These are phyloP conservation scores for Penicillium macrosclerotiorum DNA, from an alignment of 495 filamentous ascomycete genomes.

Conservation along the genomic window DNA sequence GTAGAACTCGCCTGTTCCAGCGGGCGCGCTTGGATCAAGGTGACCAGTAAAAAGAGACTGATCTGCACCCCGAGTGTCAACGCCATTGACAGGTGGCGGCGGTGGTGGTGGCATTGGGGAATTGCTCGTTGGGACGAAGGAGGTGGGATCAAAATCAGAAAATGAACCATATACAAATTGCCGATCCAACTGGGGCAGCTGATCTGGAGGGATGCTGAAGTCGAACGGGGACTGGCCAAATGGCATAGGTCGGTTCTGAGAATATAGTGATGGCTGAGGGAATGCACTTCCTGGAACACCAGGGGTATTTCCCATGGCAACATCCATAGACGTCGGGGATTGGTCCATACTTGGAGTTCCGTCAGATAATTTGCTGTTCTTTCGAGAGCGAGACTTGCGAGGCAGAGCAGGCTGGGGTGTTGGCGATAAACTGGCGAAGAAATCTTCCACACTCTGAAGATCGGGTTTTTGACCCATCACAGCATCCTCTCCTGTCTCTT, in stretches of 20 bases:
- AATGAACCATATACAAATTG: conserved; percentile 80
- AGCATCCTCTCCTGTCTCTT: conserved; percentile 74
- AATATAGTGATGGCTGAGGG: conserved; percentile 38
- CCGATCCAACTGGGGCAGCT: conserved; percentile 64
- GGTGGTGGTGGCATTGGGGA: conserved; percentile 21
- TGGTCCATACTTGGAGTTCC: conserved; percentile 25
- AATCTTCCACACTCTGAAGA: conserved; percentile 91
- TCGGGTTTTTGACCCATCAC: conserved; percentile 83
- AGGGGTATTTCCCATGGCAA: conserved; percentile 36
- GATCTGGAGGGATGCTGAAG: conserved; percentile 41
- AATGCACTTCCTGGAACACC: conserved; percentile 43
- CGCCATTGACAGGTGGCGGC: conserved; percentile 25
- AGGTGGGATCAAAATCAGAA: conserved; percentile 55
- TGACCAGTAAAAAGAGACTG: conserved; percentile 36
- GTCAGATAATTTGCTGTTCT: conserved; percentile 34
- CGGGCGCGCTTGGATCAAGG: conserved; percentile 38
- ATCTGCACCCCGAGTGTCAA: conserved; percentile 19
- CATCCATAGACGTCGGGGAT: conserved; percentile 33
- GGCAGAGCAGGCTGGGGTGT: conserved; percentile 49
- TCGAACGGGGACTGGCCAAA: conserved; percentile 41
- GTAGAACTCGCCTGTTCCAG: conserved; percentile 42
- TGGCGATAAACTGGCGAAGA: conserved; percentile 81
- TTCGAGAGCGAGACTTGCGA: conserved; percentile 38
- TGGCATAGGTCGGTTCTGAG: conserved; percentile 32
- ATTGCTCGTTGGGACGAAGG: conserved; percentile 32